phyloP scores from a whole-genome alignment of 495 filamentous ascomycete species.

The Aspergillus avenaceus region DNA sequence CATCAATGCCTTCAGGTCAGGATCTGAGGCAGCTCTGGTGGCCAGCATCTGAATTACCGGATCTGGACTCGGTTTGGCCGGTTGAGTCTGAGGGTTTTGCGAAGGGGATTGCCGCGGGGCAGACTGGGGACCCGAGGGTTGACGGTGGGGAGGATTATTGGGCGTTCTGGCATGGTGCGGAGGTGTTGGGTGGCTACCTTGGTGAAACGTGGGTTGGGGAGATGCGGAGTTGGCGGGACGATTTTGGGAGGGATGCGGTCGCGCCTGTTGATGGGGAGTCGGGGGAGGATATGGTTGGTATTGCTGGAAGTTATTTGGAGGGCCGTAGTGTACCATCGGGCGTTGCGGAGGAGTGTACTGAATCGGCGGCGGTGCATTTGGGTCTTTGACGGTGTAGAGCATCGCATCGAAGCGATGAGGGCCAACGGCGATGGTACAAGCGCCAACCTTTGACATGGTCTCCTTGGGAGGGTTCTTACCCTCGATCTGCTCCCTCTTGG shows the following conservation, averaged over 20 bases:
- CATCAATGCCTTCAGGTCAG: slow-evolving; percentile 92
- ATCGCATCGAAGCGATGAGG: slow-evolving; percentile 88
- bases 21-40: slow-evolving; percentile 78
- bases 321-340: slow-evolving; percentile 68
- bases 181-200: slow-evolving; percentile 22
- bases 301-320: slow-evolving; percentile 50
- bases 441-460: slow-evolving; percentile 78
- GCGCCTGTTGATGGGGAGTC: slow-evolving; percentile 30
- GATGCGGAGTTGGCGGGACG: slow-evolving; percentile 11
- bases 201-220: slow-evolving; percentile 17
- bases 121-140: slow-evolving; percentile 25
- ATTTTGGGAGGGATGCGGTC: slow-evolving; percentile 18
- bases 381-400: slow-evolving; percentile 80
- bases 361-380: slow-evolving; percentile 44
- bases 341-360: slow-evolving; percentile 49
- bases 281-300: slow-evolving; percentile 47
- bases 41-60: slow-evolving; percentile 95
- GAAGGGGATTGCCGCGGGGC: slow-evolving; percentile 29
- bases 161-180: slow-evolving; percentile 21
- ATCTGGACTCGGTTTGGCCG: slow-evolving; percentile 61
- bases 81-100: slow-evolving; percentile 32
- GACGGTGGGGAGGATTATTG: slow-evolving; percentile 27
- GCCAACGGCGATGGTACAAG: slow-evolving; percentile 76
- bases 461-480: slow-evolving; percentile 81
- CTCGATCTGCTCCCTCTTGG: slow-evolving; percentile 64